Evolutionary conservation across 2,329 filamentous ascomycete species (phyloP).

Genomic region (Stemphylium lycopersici): DNA sequence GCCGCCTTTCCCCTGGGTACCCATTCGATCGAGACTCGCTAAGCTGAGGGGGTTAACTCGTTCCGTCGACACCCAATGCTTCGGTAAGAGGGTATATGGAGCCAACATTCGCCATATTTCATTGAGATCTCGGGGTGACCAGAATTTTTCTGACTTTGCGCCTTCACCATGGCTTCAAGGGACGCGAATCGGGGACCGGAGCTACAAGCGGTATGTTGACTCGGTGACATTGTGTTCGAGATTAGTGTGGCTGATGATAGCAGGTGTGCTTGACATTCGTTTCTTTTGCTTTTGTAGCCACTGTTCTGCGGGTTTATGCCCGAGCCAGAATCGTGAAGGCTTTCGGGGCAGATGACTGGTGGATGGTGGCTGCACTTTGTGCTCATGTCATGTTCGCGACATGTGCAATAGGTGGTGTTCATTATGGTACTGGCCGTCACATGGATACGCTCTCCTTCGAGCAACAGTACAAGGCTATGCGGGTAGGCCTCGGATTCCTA

Average conservation of each 20-base stretch:
- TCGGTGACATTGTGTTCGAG: neutral
- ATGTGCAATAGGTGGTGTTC: constrained; percentile 38
- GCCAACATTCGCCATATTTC: constrained; percentile 15
- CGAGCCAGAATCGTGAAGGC: constrained; percentile 49
- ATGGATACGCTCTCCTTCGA: constrained; percentile 32
- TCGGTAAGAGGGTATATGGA: constrained; percentile 21
- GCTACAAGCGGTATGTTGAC: constrained; percentile 37
- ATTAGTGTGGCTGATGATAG: constrained; percentile 10
- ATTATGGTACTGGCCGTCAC: constrained; percentile 43
- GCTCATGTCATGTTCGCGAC: constrained; percentile 40
- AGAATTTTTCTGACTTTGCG: constrained; percentile 13
- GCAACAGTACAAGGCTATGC: constrained; percentile 34
- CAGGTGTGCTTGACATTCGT: constrained; percentile 48
- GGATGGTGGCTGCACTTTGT: constrained; percentile 38
- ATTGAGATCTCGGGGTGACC: constrained; percentile 20
- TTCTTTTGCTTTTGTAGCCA: constrained; percentile 48
- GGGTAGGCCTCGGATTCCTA: constrained; percentile 22
- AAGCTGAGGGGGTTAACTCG: constrained; percentile 10
- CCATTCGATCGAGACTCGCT: constrained; percentile 11
- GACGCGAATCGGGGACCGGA: constrained; percentile 38
- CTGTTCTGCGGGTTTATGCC: constrained; percentile 50
- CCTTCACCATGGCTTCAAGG: constrained; percentile 27
- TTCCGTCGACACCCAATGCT: constrained; percentile 9
- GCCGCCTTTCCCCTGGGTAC: constrained; percentile 14
- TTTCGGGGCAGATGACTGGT: constrained; percentile 45